These are phyloP conservation scores for Synchytrium microbalum DNA, from an alignment of 371 early-diverging fungal species.

Conservation along the genomic window DNA sequence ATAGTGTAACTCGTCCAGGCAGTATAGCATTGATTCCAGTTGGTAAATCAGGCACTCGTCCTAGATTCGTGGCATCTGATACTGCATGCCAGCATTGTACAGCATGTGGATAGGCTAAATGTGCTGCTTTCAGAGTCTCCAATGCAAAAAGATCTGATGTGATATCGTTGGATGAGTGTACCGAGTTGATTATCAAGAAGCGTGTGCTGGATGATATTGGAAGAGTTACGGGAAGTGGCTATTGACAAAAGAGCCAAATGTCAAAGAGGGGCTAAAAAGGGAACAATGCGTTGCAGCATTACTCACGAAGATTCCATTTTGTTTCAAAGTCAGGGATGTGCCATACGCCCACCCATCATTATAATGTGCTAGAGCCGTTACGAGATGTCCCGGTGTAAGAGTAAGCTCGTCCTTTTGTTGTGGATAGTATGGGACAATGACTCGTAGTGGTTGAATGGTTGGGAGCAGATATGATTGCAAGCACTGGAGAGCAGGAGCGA, in stretches of 20 bases:
- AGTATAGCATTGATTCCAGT: too few species aligned
- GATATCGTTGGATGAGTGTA: too few species aligned
- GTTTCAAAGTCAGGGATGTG: not conserved
- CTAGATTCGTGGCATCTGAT: too few species aligned
- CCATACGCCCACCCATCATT: conserved; percentile 5
- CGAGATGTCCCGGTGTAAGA: not conserved
- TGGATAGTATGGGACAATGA: not conserved
- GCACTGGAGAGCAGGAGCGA: conserved; percentile 16
- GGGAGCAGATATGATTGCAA: conserved; percentile 10
- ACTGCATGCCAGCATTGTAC: not conserved
- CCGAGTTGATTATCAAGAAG: too few species aligned
- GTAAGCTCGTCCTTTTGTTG: not conserved
- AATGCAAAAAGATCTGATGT: conserved; percentile 2
- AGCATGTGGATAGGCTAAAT: conserved; percentile 5
- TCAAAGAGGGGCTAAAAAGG: too few species aligned
- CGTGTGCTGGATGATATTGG: too few species aligned
- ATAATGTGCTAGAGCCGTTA: not conserved
- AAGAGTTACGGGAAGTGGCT: too few species aligned
- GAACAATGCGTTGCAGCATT: too few species aligned
- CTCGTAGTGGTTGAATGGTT: conserved; percentile 6
- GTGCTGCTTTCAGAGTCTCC: not conserved
- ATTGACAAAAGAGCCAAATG: too few species aligned
- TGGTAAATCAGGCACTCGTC: too few species aligned
- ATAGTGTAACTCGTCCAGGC: too few species aligned
- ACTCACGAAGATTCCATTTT: too few species aligned